Percentiles rank a stretch among this genome's conserved stretches.
These are phyloP conservation scores for Austropuccinia psidii DNA, from an alignment of 1,284 basidiomycete species.

Conservation along the genomic window DNA sequence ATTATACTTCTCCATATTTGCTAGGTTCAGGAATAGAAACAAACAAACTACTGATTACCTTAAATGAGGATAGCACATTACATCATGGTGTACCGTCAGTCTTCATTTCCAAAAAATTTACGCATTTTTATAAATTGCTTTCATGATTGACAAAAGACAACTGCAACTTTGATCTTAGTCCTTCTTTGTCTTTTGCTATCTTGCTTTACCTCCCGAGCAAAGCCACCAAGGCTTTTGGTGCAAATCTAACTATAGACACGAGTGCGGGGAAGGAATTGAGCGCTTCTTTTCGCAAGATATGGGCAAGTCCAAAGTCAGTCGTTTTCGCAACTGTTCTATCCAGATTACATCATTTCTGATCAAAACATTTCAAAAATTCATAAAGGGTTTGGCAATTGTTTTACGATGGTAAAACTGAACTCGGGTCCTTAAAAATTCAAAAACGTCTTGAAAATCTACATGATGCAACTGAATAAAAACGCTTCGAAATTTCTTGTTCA, in stretches of 20 bases:
- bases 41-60: constrained; percentile 33
- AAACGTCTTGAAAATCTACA: no score
- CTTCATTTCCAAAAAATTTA: not conserved
- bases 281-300: constrained; percentile 34
- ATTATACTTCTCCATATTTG: constrained; percentile 22
- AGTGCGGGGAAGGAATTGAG: constrained; percentile 28
- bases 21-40: constrained; percentile 37
- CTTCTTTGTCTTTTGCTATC: constrained; percentile 35
- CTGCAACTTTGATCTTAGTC: not conserved
- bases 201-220: constrained; percentile 30
- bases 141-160: not conserved
- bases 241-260: constrained; percentile 29
- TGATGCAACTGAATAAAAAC: no score
- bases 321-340: not conserved
- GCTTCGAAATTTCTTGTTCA: no score
- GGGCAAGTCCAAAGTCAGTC: constrained; percentile 36
- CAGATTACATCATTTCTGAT: not conserved
- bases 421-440: constrained; percentile 30
- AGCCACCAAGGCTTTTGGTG: constrained; percentile 22
- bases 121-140: not conserved
- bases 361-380: not conserved
- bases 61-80: constrained; percentile 28
- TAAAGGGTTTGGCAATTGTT: constrained; percentile 32
- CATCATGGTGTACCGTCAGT: constrained; percentile 35
- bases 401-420: constrained; percentile 35